Conservation (phyloP, 192 early-diverging fungal species). For the Podila clonocystis region DNA sequence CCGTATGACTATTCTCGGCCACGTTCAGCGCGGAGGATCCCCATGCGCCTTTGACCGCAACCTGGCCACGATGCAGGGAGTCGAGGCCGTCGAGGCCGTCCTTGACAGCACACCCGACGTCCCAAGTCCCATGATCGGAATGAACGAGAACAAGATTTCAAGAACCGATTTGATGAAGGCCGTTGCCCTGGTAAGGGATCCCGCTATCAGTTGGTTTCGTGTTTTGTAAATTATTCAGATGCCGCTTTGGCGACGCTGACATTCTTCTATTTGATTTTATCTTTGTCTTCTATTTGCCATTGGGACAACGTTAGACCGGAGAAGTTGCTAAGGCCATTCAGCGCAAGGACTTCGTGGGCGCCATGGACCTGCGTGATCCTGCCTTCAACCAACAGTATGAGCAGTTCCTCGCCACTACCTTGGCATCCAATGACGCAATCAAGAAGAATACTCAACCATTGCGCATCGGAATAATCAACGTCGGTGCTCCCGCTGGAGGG, state of each 20-base stretch:
- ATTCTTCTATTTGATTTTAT: background rate
- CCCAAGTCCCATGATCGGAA: constrained; percentile 95
- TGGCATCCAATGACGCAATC: constrained; percentile 13
- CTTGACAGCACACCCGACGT: constrained; percentile 82
- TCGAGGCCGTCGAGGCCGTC: constrained; percentile 94
- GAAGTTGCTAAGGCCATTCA: constrained; percentile 86
- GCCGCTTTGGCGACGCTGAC: background rate
- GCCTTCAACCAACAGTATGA: constrained; percentile 78
- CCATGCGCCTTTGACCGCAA: constrained; percentile 93
- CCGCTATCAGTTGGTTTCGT: too few relatives aligned
- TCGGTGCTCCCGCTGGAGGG: constrained; percentile 96
- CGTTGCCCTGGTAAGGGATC: constrained; percentile 73
- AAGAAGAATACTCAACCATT: constrained; percentile 56
- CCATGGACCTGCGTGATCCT: constrained; percentile 89
- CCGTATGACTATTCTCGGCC: constrained; percentile 93
- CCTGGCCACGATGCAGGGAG: constrained; percentile 93
- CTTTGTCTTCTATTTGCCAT: background rate
- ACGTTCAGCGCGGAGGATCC: constrained; percentile 94
- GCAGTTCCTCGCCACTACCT: constrained; percentile 70
- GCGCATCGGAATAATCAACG: constrained; percentile 91
- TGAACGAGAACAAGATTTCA: constrained; percentile 89
- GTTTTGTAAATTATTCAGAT: background rate
- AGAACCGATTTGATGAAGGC: constrained; percentile 91
- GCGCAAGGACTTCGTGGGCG: constrained; percentile 85
- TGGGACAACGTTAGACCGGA: constrained; percentile 67